Conservation (phyloP, 2,329 filamentous ascomycete species). For the Leptographium wingfieldii region DNA sequence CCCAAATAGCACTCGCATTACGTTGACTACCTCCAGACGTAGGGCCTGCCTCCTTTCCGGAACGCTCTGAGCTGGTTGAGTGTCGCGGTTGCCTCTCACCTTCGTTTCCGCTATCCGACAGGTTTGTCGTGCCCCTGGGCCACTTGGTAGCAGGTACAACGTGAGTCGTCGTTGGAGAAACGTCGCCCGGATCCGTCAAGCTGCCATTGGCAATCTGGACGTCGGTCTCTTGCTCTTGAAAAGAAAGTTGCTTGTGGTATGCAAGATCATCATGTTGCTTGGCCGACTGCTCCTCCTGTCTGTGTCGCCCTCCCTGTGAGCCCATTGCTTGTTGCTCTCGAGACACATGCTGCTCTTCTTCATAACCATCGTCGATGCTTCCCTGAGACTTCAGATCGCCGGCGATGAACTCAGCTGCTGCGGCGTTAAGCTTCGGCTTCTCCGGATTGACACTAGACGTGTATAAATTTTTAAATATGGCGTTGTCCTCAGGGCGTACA, state of each 20-base stretch:
- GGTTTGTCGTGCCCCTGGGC: constrained; percentile 17
- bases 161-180: constrained; percentile 25
- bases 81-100: constrained; percentile 25
- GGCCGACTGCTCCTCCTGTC: background rate
- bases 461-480: constrained; percentile 62
- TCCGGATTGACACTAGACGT: constrained; percentile 45
- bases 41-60: constrained; percentile 16
- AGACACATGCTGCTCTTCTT: constrained; percentile 1
- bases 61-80: constrained; percentile 14
- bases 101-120: constrained; percentile 33
- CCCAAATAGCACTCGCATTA: constrained; percentile 48
- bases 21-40: constrained; percentile 22
- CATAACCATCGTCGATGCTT: constrained; percentile 7
- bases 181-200: constrained; percentile 17
- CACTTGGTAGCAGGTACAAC: constrained; percentile 22
- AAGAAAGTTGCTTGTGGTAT: background rate
- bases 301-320: background rate
- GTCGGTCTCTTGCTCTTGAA: background rate
- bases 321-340: background rate
- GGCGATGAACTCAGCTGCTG: constrained; percentile 32
- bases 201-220: constrained; percentile 7
- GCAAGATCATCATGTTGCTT: background rate
- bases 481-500: constrained; percentile 81
- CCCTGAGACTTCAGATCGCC: constrained; percentile 15
- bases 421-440: constrained; percentile 44